Evolutionary conservation across 2,329 filamentous ascomycete genomes (phyloP), one percentile per base, ranked within the genome.

Genomic region (Trichoderma guizhouense): DNA sequence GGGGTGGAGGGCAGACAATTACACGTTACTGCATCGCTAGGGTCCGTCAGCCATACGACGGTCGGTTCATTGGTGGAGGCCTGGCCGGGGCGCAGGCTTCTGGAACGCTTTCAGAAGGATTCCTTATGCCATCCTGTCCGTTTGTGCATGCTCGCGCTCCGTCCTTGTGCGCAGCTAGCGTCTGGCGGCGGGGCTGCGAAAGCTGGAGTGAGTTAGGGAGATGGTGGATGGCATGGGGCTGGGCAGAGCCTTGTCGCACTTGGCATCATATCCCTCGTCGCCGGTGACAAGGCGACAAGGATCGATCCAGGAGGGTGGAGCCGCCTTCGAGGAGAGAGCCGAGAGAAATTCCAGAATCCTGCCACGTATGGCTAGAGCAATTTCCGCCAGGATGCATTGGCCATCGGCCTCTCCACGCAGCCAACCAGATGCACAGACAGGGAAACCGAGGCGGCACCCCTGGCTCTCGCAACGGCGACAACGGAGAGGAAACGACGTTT

Each of bases 281-380:
- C 47, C 30, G 28, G 51, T 43, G 57, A 53, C 57, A 69, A 65
- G 28, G 51, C 30, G 57, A 53, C 57, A 69, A 61, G 72, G 76
- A 58, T 36, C 51, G 34, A 21, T 36, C 34, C 51, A 64, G 39
- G 71, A 34, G 26, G 21, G 66, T 62, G 71, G 55, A 43, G 65
- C 68, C n/a, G 65, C 62, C 62, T 58, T 53, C 32, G 55, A 69
- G 36, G 66, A 68, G 21, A 51, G 51, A 62, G 66, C 66, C 66
- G 66, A 69, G 66, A 69, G 78, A 74, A 71, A 76, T 82, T 82
- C 81, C 77, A 77, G 81, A 82, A 82, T 75, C 76, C 76, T 82
- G 77, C 79, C 77, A 69, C 64, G 69, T 36, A 36, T n/a, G 74
- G 79, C 68, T 81, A 81, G 79, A 72, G 58, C 67, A 63, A 72